A percentile compares a stretch with the other conserved stretches of the same genome.
These are phyloP conservation scores for Fusarium hostae DNA, from an alignment of 2,329 filamentous ascomycete species.

Conservation along the genomic window DNA sequence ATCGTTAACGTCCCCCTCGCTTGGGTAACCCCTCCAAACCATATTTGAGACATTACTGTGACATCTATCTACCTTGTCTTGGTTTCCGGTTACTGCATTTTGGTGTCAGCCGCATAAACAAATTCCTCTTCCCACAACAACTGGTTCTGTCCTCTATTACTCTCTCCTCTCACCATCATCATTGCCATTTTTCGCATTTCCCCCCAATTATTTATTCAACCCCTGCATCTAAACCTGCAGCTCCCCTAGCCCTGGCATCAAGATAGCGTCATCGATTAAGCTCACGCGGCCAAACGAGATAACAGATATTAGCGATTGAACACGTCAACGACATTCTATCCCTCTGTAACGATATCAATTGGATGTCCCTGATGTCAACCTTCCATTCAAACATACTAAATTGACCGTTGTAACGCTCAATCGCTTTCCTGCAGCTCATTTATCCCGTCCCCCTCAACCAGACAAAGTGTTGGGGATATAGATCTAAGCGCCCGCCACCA, in stretches of 20 bases:
- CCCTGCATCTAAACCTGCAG: slow-evolving; percentile 28
- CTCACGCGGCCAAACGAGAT: slow-evolving; percentile 13
- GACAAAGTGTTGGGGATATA: slow-evolving; percentile 33
- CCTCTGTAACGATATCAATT: slow-evolving; percentile 15
- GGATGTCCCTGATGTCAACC: not conserved
- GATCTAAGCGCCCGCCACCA: slow-evolving; percentile 18
- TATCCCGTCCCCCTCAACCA: slow-evolving; percentile 10
- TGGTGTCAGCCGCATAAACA: slow-evolving; percentile 18
- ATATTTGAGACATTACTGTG: slow-evolving; percentile 26
- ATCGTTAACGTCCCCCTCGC: slow-evolving; percentile 8
- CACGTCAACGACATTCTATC: slow-evolving; percentile 25
- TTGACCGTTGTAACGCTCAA: not conserved
- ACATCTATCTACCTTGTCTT: not conserved
- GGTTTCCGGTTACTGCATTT: not conserved
- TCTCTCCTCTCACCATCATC: not conserved
- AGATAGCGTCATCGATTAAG: slow-evolving; percentile 40
- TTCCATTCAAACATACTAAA: not conserved
- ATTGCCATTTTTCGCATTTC: not conserved
- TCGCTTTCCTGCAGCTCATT: not conserved
- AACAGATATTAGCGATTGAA: slow-evolving; percentile 12
- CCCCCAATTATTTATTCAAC: slow-evolving; percentile 15
- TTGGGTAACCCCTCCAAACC: slow-evolving; percentile 21
- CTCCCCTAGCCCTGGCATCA: slow-evolving; percentile 24
- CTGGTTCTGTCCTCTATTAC: not conserved
- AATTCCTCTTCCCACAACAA: not conserved